A percentile compares a stretch with the other conserved stretches of the same genome.
These are phyloP conservation scores for Cladophialophora exuberans DNA, from an alignment of 2,329 filamentous ascomycete genomes.

Conservation along the genomic window DNA sequence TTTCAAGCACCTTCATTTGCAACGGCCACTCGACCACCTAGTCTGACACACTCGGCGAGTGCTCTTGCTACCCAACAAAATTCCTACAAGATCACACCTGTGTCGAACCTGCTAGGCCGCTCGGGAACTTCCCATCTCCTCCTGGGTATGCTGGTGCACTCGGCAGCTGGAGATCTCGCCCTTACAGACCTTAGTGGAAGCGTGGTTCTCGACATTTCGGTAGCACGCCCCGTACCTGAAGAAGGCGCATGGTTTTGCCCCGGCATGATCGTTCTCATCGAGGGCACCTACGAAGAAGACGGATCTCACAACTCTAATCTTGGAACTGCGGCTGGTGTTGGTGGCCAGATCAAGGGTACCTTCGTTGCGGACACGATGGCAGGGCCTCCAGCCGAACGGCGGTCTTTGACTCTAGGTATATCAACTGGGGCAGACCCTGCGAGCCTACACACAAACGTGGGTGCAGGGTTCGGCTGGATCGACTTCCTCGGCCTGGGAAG, in stretches of 20 bases:
- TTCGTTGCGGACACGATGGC: constrained; percentile 91
- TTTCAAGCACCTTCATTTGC: constrained; percentile 84
- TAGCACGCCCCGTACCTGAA: constrained; percentile 79
- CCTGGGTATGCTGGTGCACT: constrained; percentile 79
- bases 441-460: constrained; percentile 46
- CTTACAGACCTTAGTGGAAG: constrained; percentile 87
- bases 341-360: constrained; percentile 86
- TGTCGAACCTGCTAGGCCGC: constrained; percentile 74
- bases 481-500: constrained; percentile 93
- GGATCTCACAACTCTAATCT: constrained; percentile 70
- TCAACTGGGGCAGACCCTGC: constrained; percentile 49
- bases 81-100: constrained; percentile 85
- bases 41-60: constrained; percentile 63
- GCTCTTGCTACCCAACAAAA: constrained; percentile 58
- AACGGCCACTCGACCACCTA: constrained; percentile 54
- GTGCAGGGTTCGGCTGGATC: constrained; percentile 93
- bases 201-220: constrained; percentile 79
- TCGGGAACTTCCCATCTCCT: constrained; percentile 84
- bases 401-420: constrained; percentile 76
- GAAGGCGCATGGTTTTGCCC: constrained; percentile 90
- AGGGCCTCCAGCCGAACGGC: constrained; percentile 86
- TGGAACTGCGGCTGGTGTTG: constrained; percentile 71
- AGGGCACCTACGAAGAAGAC: constrained; percentile 96
- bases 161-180: constrained; percentile 73
- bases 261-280: constrained; percentile 93